Conservation (phyloP, 176 grass and related monocot species). For the Hsuehochloa calcarea region DNA sequence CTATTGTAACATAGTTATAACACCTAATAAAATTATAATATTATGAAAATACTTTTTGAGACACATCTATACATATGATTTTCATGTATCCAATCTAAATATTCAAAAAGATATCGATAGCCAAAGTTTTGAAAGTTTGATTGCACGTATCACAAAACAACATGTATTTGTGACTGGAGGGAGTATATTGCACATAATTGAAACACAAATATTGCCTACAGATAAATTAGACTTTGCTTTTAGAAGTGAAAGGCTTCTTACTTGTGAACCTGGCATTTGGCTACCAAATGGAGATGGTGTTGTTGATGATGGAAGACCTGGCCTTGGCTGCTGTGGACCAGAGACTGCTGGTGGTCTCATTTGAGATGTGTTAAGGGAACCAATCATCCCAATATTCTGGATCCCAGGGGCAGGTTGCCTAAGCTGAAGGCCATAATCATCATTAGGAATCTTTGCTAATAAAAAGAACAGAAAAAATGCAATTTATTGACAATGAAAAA, state of each 20-base stretch:
- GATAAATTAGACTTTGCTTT: conserved; percentile 1
- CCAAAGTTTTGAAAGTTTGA: too few relatives aligned
- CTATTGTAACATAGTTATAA: too few relatives aligned
- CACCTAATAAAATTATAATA: too few relatives aligned
- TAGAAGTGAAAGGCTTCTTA: conserved; percentile 38
- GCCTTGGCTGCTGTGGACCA: conserved; percentile 56
- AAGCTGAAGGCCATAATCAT: conserved; percentile 50
- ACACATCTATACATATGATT: too few relatives aligned
- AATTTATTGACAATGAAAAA: conserved; percentile 7
- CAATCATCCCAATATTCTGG: conserved; percentile 83
- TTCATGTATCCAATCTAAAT: too few relatives aligned
- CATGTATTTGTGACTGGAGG: too few relatives aligned
- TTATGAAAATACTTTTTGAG: too few relatives aligned
- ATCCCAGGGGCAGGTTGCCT: conserved; percentile 72
- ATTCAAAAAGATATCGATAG: too few relatives aligned
- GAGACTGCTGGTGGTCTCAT: conserved; percentile 56
- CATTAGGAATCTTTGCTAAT: conserved; percentile 13
- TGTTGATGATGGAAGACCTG: conserved; percentile 52
- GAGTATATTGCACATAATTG: conserved; percentile 8
- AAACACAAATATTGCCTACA: conserved; percentile 8
- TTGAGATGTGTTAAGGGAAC: conserved; percentile 59
- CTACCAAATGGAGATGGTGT: conserved; percentile 56
- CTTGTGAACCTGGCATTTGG: conserved; percentile 64
- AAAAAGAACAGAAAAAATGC: background rate
- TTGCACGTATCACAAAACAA: too few relatives aligned